Base-by-base conservation (phyloP, 2,329 filamentous ascomycete species). In the Tolypocladium guangdongense region DNA sequence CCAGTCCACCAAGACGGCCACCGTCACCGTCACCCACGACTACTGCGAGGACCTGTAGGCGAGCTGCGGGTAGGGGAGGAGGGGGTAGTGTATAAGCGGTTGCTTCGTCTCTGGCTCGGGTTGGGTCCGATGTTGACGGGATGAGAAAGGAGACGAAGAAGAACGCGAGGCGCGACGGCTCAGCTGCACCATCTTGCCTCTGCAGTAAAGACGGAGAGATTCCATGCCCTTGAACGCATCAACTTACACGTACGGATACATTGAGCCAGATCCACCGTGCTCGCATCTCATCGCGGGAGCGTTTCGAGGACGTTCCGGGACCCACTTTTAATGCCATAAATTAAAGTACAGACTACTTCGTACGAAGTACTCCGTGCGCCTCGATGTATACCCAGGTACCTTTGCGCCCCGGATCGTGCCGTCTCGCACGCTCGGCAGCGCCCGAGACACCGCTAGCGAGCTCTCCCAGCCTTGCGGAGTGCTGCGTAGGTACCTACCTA, bases 21-120 rank as follows among this genome's bases (percentile, higher is more conserved):
- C 71, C 33, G 68, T 72, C 53, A 74, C 71, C 54, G 67, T 65
- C 54, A 73, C 70, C 49, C 60, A 63, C 58, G 69, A 73, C 62
- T 70, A 65, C 61, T 74, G 71, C 64, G 70, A 72, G 53, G 69
- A 70, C 50, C 51, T 65, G 59, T 66, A 61, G 59, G 48, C 35
- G 35, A n/a, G n/a, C 22, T 37, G 11, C 46, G n/a, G 10, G 47
- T 11, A 30, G 38, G 12, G 24, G n/a, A 18, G 41, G 7, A 30
- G 7, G 5, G 16, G 30, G 37, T 33, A 18, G 36, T 24, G 20
- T 12, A 39, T 38, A 20, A 20, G 20, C 35, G 48, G 22, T n/a
- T 50, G 35, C 35, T 38, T 49, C 20, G 47, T 35, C 30, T 50
- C 48, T 50, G 43, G 43, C 43, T 46, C 27, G 18, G 18, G 8